Base-by-base conservation (phyloP, 805 yeast species). In the Yueomyces sinensis region DNA sequence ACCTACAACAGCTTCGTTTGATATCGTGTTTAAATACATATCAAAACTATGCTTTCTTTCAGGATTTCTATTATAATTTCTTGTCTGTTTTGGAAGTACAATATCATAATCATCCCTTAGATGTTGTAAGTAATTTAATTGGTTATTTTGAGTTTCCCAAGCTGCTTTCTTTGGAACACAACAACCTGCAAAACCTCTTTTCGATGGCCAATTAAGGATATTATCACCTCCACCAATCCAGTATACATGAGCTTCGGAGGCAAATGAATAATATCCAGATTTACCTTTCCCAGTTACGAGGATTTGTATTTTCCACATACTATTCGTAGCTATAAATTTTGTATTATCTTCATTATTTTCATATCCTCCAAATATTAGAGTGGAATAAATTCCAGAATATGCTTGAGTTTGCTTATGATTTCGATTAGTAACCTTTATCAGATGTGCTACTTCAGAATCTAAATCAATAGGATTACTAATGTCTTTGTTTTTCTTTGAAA, bases 331-430 rank as follows among this genome's bases (percentile, higher is more conserved):
- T 29, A 53, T 54, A 32, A 50, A 62, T 6, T 19, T 16, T 9
- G 6, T n/a, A 7, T 42, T 35, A 18, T 54, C 49, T 20, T 41
- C 44, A 4, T 45, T 45, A 1, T 44, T 42, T 31, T 54, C 50
- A 45, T 65, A 71, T 0, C 77, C 76, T 13, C 76, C 76, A 59
- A 67, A 63, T 4, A 69, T 56, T 25, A 62, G 17, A 5, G 28
- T 25, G 15, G 15, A 9, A 25, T 25, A 25, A 13, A 25, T 25
- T 9, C 28, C 28, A 13, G 28, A 25, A 11, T 9, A 7, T 7
- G 6, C 6, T 25, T 25, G 28, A 11, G n/a, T 11, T 25, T 25
- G 6, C 15, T 9, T 9, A 25, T 9, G 6, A 9, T 25, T n/a
- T 9, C 15, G 14, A n/a, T 25, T n/a, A 5, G 28, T 9, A 6